Evolutionary conservation across 2,329 filamentous ascomycete species (phyloP), one percentile per base, ranked within the genome.

Genomic region (Verticillium isaacii): DNA sequence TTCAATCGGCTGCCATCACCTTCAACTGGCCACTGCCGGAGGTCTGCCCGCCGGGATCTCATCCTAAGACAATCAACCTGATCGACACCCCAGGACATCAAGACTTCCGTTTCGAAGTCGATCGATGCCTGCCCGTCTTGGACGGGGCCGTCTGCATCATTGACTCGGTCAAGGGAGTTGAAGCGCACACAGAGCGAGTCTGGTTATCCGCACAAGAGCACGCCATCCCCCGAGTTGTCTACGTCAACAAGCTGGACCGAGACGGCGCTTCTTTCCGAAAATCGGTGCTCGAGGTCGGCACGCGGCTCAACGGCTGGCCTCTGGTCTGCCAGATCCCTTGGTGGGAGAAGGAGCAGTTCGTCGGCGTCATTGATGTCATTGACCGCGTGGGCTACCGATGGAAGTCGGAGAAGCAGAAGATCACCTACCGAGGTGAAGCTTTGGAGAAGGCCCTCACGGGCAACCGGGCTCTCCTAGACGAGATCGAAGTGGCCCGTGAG

Each of bases 31-130:
- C 95, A 6, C 89, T 87, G 8, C 72, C 78, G 45, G 72, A 78
- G 37, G 70, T 78, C 61, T 74, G 74, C 32, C 54, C 54, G 7
- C 25, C 32, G 15, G 54, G 32, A 32, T 19, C 50, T 19, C 32
- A 23, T 3, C 76, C 73, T 0, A 85, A 94, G 72, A 91, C 88
- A 5, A 88, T 97, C 74, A 97, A 97, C 72, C 80, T 97, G 2
- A 98, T 99, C 63, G 95, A 99, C 73, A 98, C 95, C 0, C 95
- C 95, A 2, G 95, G 95, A 1, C 95, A 99, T 72, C 93, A 96
- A 25, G 95, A 99, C 73, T 99, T 99, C 69, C 93, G 94, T 0
- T 98, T 98, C 70, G 95, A 99, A 74, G 95, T 98, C 2, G 85
- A 97, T 66, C 87, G 95, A 14, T 98, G 94, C 36, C 80, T 98